These are phyloP conservation scores for Penicillium sp. DNA, from an alignment of 2,329 filamentous ascomycete genomes.

Conservation along the genomic window DNA sequence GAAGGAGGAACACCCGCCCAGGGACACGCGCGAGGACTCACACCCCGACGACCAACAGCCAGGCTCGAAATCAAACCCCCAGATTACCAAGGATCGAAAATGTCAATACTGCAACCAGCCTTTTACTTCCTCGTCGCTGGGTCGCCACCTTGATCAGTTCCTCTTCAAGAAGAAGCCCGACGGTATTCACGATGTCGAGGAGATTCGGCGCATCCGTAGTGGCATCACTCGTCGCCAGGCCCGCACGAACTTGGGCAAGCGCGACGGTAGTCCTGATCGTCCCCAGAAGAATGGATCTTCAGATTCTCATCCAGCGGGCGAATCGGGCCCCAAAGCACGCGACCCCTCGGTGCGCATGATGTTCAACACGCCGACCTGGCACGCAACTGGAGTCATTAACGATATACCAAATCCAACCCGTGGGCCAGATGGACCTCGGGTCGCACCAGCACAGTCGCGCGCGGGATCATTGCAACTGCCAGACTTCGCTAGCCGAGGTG, in stretches of 20 bases:
- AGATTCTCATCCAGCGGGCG: constrained; percentile 33
- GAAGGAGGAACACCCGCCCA: constrained; percentile 20
- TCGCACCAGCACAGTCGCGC: constrained; percentile 34
- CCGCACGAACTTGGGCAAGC: constrained; percentile 60
- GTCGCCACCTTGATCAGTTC: constrained; percentile 89
- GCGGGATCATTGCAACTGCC: constrained; percentile 30
- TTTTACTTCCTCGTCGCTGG: constrained; percentile 91
- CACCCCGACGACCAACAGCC: constrained; percentile 35
- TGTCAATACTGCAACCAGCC: constrained; percentile 85
- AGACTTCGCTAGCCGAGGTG: constrained; percentile 61
- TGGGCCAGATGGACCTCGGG: constrained; percentile 37
- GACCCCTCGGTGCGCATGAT: constrained; percentile 45
- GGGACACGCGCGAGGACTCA: constrained; percentile 41
- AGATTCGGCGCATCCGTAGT: constrained; percentile 78
- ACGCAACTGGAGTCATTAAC: constrained; percentile 74
- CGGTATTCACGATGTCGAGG: constrained; percentile 84
- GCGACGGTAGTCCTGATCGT: constrained; percentile 59
- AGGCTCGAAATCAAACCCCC: constrained; percentile 32
- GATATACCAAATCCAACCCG: constrained; percentile 60
- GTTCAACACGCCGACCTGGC: constrained; percentile 67
- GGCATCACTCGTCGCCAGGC: constrained; percentile 84
- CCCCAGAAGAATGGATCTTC: constrained; percentile 45
- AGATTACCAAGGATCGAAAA: constrained; percentile 74
- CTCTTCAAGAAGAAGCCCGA: constrained; percentile 94
- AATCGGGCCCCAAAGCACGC: constrained; percentile 37